Conservation (phyloP, 768 basidiomycete genomes). For the Clitopilus passeckerianus region DNA sequence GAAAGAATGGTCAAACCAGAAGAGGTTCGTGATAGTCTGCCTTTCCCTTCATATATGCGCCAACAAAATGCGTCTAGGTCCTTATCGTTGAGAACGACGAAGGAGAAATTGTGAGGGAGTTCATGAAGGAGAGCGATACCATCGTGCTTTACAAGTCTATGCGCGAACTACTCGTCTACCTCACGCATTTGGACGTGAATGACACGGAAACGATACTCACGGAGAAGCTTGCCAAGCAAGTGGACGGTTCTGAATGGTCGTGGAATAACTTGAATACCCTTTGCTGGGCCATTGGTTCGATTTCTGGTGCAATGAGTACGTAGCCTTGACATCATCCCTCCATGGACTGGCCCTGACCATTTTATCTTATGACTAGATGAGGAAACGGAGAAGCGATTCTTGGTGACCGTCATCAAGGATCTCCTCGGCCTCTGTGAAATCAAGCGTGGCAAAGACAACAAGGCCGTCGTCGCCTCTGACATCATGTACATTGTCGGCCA, state of each 20-base stretch:
- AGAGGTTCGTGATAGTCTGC: constrained; percentile 55
- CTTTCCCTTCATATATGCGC: background rate
- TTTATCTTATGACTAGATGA: constrained; percentile 56
- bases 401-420: constrained; percentile 99
- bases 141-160: constrained; percentile 99
- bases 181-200: constrained; percentile 92
- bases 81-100: constrained; percentile 99
- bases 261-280: constrained; percentile 99
- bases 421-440: constrained; percentile 96
- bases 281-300: constrained; percentile 99
- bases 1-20: constrained; percentile 99
- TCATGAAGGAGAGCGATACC: constrained; percentile 98
- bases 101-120: constrained; percentile 98
- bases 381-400: constrained; percentile 97
- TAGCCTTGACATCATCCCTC: constrained; percentile 15
- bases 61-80: constrained; percentile 48
- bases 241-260: constrained; percentile 97
- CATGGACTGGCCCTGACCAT: background rate
- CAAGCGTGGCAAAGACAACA: constrained; percentile 99
- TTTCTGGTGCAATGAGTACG: constrained; percentile 98
- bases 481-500: constrained; percentile 99
- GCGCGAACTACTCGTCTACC: constrained; percentile 95
- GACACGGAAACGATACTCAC: constrained; percentile 98
- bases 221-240: constrained; percentile 96
- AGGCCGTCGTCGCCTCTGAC: constrained; percentile 94